Percentiles rank a stretch among this genome's conserved stretches.
phyloP scores from a whole-genome alignment of 768 basidiomycete genomes.

The Boletus fagicola region DNA sequence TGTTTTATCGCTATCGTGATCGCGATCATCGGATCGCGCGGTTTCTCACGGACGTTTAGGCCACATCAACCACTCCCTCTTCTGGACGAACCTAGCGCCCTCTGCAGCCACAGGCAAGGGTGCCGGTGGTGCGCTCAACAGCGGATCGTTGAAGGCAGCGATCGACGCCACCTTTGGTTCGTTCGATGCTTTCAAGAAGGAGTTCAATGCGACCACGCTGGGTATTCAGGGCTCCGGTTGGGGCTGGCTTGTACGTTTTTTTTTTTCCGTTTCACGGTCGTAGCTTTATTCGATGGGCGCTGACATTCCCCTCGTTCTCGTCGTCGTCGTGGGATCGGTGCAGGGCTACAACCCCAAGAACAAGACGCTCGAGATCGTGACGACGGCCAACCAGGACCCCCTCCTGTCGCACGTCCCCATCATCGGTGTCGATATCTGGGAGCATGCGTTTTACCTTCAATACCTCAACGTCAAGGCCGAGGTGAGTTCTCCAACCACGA shows the following conservation, averaged over 20 bases:
- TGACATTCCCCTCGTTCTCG: background rate
- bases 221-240: conserved; percentile 93
- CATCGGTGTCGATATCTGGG: conserved; percentile 94
- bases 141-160: conserved; percentile 65
- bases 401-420: conserved; percentile 72
- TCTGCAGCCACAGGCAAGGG: conserved; percentile 51
- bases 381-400: conserved; percentile 97
- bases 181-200: conserved; percentile 67
- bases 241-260: conserved; percentile 85
- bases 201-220: conserved; percentile 83
- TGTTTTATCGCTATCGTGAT: conserved; percentile 13
- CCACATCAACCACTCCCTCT: conserved; percentile 93
- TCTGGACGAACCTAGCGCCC: conserved; percentile 93
- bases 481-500: conserved; percentile 46
- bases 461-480: conserved; percentile 94
- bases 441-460: conserved; percentile 95
- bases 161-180: conserved; percentile 64
- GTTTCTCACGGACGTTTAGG: conserved; percentile 38
- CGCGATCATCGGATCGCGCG: background rate
- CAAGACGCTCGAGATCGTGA: conserved; percentile 78
- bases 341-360: conserved; percentile 69
- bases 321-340: background rate
- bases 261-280: conserved; percentile 13
- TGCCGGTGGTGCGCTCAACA: conserved; percentile 54
- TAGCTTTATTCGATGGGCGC: background rate